Conservation (phyloP, 2,329 filamentous ascomycete species). For the Phialocephala sp. region DNA sequence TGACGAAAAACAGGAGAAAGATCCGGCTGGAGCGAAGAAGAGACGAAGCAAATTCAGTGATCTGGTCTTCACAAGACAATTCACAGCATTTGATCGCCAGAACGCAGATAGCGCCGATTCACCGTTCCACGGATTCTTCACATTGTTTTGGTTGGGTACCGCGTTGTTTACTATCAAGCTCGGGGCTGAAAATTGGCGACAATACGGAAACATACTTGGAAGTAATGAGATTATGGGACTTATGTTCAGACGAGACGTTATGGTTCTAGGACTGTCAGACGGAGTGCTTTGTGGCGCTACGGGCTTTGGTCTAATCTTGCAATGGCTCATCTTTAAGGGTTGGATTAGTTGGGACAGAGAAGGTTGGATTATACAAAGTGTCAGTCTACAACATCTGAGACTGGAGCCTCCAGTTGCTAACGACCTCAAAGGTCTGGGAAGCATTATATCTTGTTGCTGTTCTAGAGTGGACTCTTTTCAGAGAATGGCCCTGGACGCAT, state of each 20-base stretch:
- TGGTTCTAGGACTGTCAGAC: constrained; percentile 66
- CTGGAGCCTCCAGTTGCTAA: constrained; percentile 6
- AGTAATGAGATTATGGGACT: constrained; percentile 73
- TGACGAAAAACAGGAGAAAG: constrained; percentile 31
- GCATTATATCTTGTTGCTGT: constrained; percentile 64
- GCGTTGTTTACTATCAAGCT: constrained; percentile 66
- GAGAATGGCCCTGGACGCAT: constrained; percentile 84
- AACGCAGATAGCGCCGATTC: constrained; percentile 69
- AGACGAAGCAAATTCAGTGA: constrained; percentile 50
- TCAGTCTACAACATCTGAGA: constrained; percentile 43
- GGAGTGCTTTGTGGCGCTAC: constrained; percentile 71
- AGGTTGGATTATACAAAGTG: constrained; percentile 77
- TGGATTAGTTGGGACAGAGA: constrained; percentile 69
- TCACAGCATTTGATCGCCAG: constrained; percentile 76
- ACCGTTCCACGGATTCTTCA: constrained; percentile 81
- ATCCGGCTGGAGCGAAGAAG: constrained; percentile 34
- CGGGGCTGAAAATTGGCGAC: constrained; percentile 69
- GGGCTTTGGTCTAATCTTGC: constrained; percentile 68
- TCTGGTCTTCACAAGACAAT: constrained; percentile 73
- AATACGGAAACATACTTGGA: constrained; percentile 72
- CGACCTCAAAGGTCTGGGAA: constrained; percentile 66
- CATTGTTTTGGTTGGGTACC: constrained; percentile 77
- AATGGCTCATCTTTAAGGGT: constrained; percentile 63
- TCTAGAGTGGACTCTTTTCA: constrained; percentile 68
- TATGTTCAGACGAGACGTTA: constrained; percentile 65